Evolutionary conservation across 108 stramenopile genomes (phyloP).

Genomic region (Nannochloropsis salina): DNA sequence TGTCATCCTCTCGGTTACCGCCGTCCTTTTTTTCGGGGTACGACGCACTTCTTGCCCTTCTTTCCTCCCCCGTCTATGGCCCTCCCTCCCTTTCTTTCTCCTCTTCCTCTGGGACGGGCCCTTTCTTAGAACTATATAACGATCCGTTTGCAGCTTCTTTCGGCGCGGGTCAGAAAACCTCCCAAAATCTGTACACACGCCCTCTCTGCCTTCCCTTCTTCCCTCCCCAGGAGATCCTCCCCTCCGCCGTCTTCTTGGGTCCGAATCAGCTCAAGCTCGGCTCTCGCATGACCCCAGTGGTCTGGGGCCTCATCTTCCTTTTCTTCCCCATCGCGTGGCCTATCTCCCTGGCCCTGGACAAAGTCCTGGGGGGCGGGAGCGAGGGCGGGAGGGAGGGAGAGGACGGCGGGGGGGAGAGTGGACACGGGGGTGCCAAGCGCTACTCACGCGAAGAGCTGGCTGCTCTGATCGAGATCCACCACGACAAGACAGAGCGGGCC

Average conservation of each 20-base stretch:
- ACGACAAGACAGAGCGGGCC: no score
- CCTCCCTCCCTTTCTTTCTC: no score
- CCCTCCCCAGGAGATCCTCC: conserved; percentile 60
- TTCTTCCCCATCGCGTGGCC: conserved; percentile 76
- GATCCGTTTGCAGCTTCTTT: no score
- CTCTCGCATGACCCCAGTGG: conserved; percentile 65
- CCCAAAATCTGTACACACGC: not conserved
- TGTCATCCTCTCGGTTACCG: conserved; percentile 75
- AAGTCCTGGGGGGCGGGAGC: not conserved
- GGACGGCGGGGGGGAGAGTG: no score
- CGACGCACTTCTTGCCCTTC: not conserved
- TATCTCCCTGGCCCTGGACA: conserved; percentile 71
- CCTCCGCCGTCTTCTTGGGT: conserved; percentile 81
- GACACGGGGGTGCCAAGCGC: no score
- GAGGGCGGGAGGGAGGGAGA: not conserved
- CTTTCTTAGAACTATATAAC: not conserved
- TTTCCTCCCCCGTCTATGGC: not conserved
- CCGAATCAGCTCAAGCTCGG: conserved; percentile 80
- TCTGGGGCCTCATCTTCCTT: conserved; percentile 65
- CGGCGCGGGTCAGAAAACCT: no score
- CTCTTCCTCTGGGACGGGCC: no score
- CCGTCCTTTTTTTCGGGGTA: conserved; percentile 78
- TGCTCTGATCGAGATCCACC: no score
- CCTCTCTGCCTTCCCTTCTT: not conserved
- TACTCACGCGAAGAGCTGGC: no score